Evolutionary conservation across 1,139 yeast genomes (phyloP), one percentile per base, ranked within the genome.

Genomic region (Chernovozyma sophiae-reginae): DNA sequence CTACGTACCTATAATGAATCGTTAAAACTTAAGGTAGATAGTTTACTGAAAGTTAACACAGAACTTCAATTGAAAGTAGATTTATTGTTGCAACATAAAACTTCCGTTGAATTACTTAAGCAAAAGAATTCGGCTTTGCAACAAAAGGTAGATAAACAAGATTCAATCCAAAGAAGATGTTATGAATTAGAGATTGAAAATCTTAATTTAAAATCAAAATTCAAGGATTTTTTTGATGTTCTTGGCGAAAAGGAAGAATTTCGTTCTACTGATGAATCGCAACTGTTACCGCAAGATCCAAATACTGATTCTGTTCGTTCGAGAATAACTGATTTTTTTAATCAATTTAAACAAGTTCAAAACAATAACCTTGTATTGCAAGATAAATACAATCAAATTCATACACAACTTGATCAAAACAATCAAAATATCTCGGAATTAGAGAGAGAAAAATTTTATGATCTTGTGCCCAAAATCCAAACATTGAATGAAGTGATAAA

Each of bases 161-260:
- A 74, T 30, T 56, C 55, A 1, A 46, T 76, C 3, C 74, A 79
- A 40, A 71, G 68, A 32, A 67, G 69, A 34, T 65, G 65, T 13
- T 72, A 76, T 29, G 71, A 71, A 12, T 51, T 78, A 15, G 81
- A 80, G 45, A 55, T 81, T 31, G 76, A 78, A 43, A 60, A 77
- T 40, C 55, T 77, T 15, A 68, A 70, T 25, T 52, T 79, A 30
- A 68, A 73, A 34, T 58, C 66, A 5, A 71, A 64, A 37, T 60
- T 66, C 39, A 60, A 66, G 29, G 65, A 62, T 20, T 61, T 62
- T 35, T 53, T 28, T n/a, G 31, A 28, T 34, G 47, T 68, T 20
- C 52, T 67, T 24, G 62, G 60, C 44, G 46, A 56, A 7, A 20
- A 20, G 6, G 8, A 20, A 6, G 10, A 7, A 7, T 20, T 10